A percentile compares a stretch with the other conserved stretches of the same genome.
phyloP scores from a whole-genome alignment of 345 rosid species.

The Eucalyptus paniculata region DNA sequence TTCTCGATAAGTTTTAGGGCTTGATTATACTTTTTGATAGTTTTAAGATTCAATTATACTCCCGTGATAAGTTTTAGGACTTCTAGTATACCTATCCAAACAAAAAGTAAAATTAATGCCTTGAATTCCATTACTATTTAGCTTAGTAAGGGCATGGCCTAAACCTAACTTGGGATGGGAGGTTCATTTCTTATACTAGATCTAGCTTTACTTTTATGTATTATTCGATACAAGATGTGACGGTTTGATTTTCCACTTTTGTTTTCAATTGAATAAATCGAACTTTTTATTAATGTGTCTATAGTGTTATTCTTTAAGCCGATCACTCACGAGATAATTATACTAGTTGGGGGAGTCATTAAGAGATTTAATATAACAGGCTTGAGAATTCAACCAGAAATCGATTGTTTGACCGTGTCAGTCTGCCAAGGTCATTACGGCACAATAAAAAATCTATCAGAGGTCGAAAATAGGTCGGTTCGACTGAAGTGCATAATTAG shows the following conservation, averaged over 20 bases:
- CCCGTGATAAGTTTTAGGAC: fast-evolving
- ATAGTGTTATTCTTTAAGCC: fast-evolving
- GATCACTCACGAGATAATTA: too few species aligned
- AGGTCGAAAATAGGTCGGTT: fast-evolving
- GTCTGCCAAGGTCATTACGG: too few species aligned
- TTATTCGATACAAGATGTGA: neutral
- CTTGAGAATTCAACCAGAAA: fast-evolving
- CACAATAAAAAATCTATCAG: too few species aligned
- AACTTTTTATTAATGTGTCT: fast-evolving
- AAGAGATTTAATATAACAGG: fast-evolving
- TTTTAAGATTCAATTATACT: too few species aligned
- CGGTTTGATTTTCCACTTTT: fast-evolving
- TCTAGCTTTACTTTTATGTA: neutral
- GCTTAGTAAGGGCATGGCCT: neutral
- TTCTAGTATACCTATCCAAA: fast-evolving
- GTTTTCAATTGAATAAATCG: too few species aligned
- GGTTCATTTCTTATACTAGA: neutral
- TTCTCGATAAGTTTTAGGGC: fast-evolving
- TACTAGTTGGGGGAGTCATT: fast-evolving
- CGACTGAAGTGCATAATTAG: too few species aligned
- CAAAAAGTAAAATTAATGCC: neutral
- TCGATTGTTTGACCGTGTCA: fast-evolving
- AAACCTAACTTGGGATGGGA: neutral
- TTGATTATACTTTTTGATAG: too few species aligned
- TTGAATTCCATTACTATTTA: neutral